These are phyloP conservation scores for Suhomyces kilbournensis DNA, from an alignment of 805 yeast genomes.

Conservation along the genomic window DNA sequence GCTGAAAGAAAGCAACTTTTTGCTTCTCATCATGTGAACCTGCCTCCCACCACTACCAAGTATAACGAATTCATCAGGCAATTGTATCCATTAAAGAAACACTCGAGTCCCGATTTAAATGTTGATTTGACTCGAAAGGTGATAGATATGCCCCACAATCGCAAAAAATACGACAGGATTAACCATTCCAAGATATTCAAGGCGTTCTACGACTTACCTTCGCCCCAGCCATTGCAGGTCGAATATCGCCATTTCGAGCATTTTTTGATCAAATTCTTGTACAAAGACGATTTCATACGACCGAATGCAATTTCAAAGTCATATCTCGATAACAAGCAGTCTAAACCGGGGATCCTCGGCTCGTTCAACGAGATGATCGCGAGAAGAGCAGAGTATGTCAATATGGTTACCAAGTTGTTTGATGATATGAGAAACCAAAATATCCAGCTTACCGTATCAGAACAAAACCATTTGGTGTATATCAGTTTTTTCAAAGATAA, in stretches of 20 bases:
- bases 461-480: conserved; percentile 28
- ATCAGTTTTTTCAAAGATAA: conserved; percentile 32
- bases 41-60: background rate
- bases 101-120: background rate
- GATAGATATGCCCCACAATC: conserved; percentile 4
- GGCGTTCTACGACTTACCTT: conserved; percentile 24
- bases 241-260: conserved; percentile 24
- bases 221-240: conserved; percentile 25
- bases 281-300: conserved; percentile 23
- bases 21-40: background rate
- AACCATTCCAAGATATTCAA: conserved; percentile 25
- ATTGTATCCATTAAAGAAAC: conserved; percentile 16
- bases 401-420: conserved; percentile 21
- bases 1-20: background rate
- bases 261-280: conserved; percentile 22
- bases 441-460: conserved; percentile 27
- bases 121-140: background rate
- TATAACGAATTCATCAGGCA: conserved; percentile 13
- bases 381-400: conserved; percentile 18
- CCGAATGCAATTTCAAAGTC: conserved; percentile 21
- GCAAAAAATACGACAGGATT: conserved; percentile 15
- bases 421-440: conserved; percentile 24
- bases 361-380: conserved; percentile 18
- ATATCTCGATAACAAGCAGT: background rate
- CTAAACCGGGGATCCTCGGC: conserved; percentile 6